Base-by-base conservation (phyloP, 352 stramenopile genomes). In the Blastocystis sp. region DNA sequence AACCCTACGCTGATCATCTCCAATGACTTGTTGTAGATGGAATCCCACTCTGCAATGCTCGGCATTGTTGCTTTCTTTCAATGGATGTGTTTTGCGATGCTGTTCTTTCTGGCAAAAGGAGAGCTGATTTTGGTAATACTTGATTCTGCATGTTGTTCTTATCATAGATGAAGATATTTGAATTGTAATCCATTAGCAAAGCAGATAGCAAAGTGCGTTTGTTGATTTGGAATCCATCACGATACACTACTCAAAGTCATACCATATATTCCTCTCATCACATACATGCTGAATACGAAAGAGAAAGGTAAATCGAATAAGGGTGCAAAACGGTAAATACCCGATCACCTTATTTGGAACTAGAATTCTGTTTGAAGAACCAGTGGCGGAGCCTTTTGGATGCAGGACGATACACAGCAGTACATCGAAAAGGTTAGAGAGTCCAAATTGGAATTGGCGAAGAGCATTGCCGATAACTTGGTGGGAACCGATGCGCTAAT, bases 401-500 rank as follows among this genome's bases (percentile, higher is more conserved):
- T 84, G 74, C 52, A 84, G 66, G 57, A 84, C 38, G 38, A 38
- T 66, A 69, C 74, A 59, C 54, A 68, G 17, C 45, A 70, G 54
- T 84, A 70, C 40, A 24, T 84, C 43, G 60, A 84, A 63, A 66
- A 84, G 40, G 28, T 45, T 59, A 64, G 48, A 10, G 74, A 84
- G 57, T 62, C 54, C 34, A 81, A 89, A 28, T 38, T 91, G 89
- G 19, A 89, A 89, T 45, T 89, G 52, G 48, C 48, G 45, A 80
- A 87, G 74, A 76, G 38, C 57, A 70, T 80, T 61, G 54, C 68
- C 64, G 52, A 89, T 63, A 70, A 89, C 62, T 57, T 89, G 21
- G 68, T 90, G 81, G 21, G 87, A 57, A 76, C 89, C 89, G 54
- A 89, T 38, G 76, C 70, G 7, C 38, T 87, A 10, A 78, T 91